Evolutionary conservation across 352 stramenopile species (phyloP).

Genomic region (Halophytophthora polymorphica): DNA sequence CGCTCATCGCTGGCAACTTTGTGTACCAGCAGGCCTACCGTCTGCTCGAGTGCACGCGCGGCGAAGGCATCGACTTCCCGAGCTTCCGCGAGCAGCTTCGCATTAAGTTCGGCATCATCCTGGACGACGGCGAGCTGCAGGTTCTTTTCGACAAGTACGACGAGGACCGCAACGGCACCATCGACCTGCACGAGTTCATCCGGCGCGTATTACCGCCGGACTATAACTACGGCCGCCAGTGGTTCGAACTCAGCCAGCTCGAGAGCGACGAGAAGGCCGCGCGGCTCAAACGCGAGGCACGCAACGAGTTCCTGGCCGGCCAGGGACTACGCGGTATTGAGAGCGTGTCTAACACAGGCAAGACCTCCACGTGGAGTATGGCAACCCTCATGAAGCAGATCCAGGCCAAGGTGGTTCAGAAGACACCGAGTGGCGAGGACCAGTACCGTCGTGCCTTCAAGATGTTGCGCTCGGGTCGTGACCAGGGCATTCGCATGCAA

Average conservation of each 20-base stretch:
- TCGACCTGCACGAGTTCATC: constrained; percentile 85
- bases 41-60: constrained; percentile 66
- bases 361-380: constrained; percentile 61
- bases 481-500: constrained; percentile 64
- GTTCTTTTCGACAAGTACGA: constrained; percentile 86
- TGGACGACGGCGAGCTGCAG: constrained; percentile 67
- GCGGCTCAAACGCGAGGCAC: constrained; percentile 54
- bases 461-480: constrained; percentile 63
- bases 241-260: constrained; percentile 75
- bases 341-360: constrained; percentile 36
- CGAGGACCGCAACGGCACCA: constrained; percentile 72
- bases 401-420: constrained; percentile 75
- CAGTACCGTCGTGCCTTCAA: constrained; percentile 80
- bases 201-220: constrained; percentile 67
- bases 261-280: constrained; percentile 57
- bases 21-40: constrained; percentile 86
- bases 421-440: constrained; percentile 70
- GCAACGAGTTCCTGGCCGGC: constrained; percentile 52
- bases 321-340: constrained; percentile 14
- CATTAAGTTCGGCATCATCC: constrained; percentile 77
- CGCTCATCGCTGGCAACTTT: constrained; percentile 80
- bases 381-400: constrained; percentile 69
- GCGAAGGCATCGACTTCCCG: constrained; percentile 72
- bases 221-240: constrained; percentile 71
- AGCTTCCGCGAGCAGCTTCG: constrained; percentile 75